Evolutionary conservation across 2,329 filamentous ascomycete species (phyloP), one percentile per base, ranked within the genome.

Genomic region (Helotiales sp.): DNA sequence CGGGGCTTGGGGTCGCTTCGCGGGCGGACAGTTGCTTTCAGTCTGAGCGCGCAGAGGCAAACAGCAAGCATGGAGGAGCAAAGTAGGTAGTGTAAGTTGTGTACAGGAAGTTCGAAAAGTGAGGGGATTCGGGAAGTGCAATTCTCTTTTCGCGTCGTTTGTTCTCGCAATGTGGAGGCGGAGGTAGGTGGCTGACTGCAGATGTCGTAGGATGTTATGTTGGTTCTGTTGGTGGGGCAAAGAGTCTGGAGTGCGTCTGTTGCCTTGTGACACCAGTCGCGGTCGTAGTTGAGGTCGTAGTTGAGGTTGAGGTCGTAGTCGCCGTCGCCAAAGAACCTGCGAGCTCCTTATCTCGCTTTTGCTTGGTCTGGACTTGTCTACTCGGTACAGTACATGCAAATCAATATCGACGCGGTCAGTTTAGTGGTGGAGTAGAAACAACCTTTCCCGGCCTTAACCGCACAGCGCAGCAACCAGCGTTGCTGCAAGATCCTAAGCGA

Each of bases 261-360:
- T 65, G 55, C 55, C 57, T 63, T 55, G 60, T 63, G 45, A 37
- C 22, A 52, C 43, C 24, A 37, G 37, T n/a, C 8, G 22, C 34
- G 20, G 20, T 45, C 17, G 40, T 6, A 45, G 40, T 45, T n/a
- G 40, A 20, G 8, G 17, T 45, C 8, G 40, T 40, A 40, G 34
- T 40, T n/a, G 4, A 45, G 20, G 3, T n/a, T n/a, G n/a, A n/a
- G n/a, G n/a, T n/a, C n/a, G n/a, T n/a, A n/a, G n/a, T 11, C 5
- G 6, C 11, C 6, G 30, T 34, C 5, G 30, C 30, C 30, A 34
- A 34, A 34, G 5, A 45, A 45, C n/a, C 40, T 20, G 40, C 40
- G n/a, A 45, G 13, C 20, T 20, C 17, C 40, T 45, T 45, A n/a
- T n/a, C 17, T 6, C 20, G 30, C 30, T 11, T 34, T 11, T 34